Conservation (phyloP, 331 rosid genomes). For the Erythrophleum ivorense region DNA sequence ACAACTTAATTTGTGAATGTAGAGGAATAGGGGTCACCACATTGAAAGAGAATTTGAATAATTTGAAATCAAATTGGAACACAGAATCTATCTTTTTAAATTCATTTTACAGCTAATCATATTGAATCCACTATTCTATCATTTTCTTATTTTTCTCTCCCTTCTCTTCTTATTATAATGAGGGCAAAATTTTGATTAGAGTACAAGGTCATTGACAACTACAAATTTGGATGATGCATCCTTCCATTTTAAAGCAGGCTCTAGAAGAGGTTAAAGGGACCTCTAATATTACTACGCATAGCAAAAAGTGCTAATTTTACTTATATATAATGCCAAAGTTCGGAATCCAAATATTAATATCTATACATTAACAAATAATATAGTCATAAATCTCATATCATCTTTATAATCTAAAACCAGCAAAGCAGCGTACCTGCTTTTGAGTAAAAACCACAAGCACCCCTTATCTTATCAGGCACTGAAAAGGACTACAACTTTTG, state of each 20-base stretch:
- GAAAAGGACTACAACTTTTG: conserved; percentile 45
- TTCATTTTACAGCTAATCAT: conserved; percentile 57
- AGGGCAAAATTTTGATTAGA: neutral
- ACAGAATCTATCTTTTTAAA: conserved; percentile 52
- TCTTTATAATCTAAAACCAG: conserved; percentile 37
- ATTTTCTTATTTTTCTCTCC: neutral
- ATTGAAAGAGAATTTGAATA: conserved; percentile 69
- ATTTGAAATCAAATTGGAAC: conserved; percentile 57
- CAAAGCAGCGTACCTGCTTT: conserved; percentile 16
- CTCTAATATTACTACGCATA: neutral
- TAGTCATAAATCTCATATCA: conserved; percentile 22
- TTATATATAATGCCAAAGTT: neutral
- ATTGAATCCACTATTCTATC: conserved; percentile 1
- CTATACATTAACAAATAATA: neutral
- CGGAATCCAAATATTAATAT: conserved; percentile 8
- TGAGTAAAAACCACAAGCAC: conserved; percentile 37
- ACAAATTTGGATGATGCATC: conserved; percentile 22
- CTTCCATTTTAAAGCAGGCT: conserved; percentile 3
- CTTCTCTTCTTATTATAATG: neutral
- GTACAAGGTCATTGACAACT: neutral
- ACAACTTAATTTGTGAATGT: conserved; percentile 39
- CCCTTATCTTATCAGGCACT: conserved; percentile 38
- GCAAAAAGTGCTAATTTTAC: no score
- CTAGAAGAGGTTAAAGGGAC: conserved; percentile 16
- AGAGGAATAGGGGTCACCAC: conserved; percentile 59